Evolutionary conservation across 495 filamentous ascomycete genomes (phyloP), one percentile per base, ranked within the genome.

Genomic region (Daldinia loculata): DNA sequence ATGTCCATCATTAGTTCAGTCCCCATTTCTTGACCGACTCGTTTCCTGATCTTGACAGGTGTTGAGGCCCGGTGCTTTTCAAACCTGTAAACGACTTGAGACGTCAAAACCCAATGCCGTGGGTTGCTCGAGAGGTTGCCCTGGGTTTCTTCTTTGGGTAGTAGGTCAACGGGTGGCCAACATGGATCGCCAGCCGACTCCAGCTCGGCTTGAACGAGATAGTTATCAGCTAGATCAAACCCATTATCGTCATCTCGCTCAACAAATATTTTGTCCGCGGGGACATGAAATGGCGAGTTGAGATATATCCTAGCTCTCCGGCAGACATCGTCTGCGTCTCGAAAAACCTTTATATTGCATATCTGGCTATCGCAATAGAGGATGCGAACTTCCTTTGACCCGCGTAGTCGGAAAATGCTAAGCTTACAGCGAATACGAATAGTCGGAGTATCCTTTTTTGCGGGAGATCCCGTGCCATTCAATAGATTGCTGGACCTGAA

Each of bases 161-260:
- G 50, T 15, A 77, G 71, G 24, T 81, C 79, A 38, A 78, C 45
- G 0, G 84, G 83, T n/a, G 84, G 85, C 85, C 85, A 87, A 55
- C 78, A 74, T 38, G 74, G 68, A 55, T 79, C 81, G 32, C 81
- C 80, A 2, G 80, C 78, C 6, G 83, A 82, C 58, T 85, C 81
- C 6, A 87, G 64, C 67, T 83, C 79, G 38, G 85, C 70, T n/a
- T 78, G 75, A 24, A 86, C 64, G 29, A 76, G 73, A 71, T 87
- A 87, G 17, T 66, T 56, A 32, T 84, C 81, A 27, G 79, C 83
- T 61, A 87, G 70, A 22, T 77, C 80, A 71, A 80, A 82, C 12
- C 75, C 76, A 14, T 71, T 70, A 22, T 81, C 78, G 53, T 80
- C 78, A 52, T 79, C 78, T 22, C 83, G 77, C 29, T 84, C 77